These are phyloP conservation scores for Tuber brumale DNA, from an alignment of 495 filamentous ascomycete species.

Conservation along the genomic window DNA sequence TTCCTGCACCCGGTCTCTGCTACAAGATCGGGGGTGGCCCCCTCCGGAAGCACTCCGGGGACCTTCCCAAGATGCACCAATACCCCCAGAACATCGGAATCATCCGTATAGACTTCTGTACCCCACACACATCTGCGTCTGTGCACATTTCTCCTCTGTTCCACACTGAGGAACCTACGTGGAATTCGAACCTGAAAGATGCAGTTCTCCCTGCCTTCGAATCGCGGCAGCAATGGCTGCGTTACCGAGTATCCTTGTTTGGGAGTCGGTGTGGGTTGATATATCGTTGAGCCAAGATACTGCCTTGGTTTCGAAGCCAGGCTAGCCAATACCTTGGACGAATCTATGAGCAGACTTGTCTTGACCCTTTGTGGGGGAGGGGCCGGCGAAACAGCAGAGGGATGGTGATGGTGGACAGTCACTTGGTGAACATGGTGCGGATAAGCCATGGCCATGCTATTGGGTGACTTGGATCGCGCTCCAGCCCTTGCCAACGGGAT, in stretches of 20 bases:
- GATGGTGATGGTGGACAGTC: constrained; percentile 49
- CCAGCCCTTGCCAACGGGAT: constrained; percentile 44
- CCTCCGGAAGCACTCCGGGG: constrained; percentile 74
- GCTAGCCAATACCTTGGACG: constrained; percentile 53
- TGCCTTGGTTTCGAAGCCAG: constrained; percentile 44
- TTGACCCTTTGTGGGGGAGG: constrained; percentile 39
- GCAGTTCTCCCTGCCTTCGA: constrained; percentile 79
- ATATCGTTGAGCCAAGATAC: constrained; percentile 47
- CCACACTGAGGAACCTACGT: constrained; percentile 61
- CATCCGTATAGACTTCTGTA: constrained; percentile 88
- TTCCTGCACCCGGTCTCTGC: constrained; percentile 42
- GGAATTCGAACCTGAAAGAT: constrained; percentile 83
- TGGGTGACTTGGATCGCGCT: constrained; percentile 41
- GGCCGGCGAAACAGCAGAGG: constrained; percentile 46
- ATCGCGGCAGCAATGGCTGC: constrained; percentile 66
- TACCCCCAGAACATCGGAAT: constrained; percentile 86
- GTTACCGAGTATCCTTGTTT: constrained; percentile 59
- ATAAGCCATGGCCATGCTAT: constrained; percentile 44
- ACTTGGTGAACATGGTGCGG: constrained; percentile 51
- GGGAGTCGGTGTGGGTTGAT: constrained; percentile 55
- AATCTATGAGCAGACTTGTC: constrained; percentile 40
- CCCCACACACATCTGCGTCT: constrained; percentile 76
- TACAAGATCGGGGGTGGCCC: constrained; percentile 55
- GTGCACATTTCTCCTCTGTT: constrained; percentile 73
- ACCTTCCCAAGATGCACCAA: constrained; percentile 93